Evolutionary conservation across 2,329 filamentous ascomycete genomes (phyloP).

Genomic region (Paracoccidioides lutzii): DNA sequence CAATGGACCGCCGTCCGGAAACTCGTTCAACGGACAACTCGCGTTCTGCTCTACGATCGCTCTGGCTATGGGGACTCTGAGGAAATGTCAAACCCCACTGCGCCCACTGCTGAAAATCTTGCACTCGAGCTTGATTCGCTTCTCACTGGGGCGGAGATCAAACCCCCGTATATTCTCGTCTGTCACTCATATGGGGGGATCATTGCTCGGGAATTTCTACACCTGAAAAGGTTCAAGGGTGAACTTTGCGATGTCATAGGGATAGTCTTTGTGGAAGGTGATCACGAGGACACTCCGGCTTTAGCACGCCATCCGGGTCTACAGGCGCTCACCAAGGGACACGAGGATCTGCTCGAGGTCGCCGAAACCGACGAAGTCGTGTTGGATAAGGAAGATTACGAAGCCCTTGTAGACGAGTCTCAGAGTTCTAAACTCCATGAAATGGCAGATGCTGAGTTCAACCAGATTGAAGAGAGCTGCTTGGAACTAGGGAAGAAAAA

Average conservation of each 20-base stretch:
- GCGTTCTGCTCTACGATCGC: background rate
- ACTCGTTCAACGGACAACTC: background rate
- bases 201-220: background rate
- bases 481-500: background rate
- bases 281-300: background rate
- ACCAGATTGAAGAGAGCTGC: background rate
- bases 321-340: background rate
- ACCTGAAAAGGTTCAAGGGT: background rate
- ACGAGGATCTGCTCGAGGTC: background rate
- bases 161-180: background rate
- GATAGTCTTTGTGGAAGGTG: background rate
- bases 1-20: background rate
- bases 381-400: background rate
- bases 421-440: background rate
- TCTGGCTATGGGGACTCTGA: slow-evolving; percentile 1
- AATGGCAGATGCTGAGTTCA: background rate
- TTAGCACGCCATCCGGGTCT: background rate
- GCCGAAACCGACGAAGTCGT: background rate
- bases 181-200: background rate
- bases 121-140: background rate
- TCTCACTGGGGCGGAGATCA: background rate
- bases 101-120: background rate
- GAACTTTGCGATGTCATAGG: background rate
- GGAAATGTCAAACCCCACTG: background rate
- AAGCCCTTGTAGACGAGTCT: background rate